Base-by-base conservation (phyloP, 2,329 filamentous ascomycete species). In the Fusarium sulawesiense region DNA sequence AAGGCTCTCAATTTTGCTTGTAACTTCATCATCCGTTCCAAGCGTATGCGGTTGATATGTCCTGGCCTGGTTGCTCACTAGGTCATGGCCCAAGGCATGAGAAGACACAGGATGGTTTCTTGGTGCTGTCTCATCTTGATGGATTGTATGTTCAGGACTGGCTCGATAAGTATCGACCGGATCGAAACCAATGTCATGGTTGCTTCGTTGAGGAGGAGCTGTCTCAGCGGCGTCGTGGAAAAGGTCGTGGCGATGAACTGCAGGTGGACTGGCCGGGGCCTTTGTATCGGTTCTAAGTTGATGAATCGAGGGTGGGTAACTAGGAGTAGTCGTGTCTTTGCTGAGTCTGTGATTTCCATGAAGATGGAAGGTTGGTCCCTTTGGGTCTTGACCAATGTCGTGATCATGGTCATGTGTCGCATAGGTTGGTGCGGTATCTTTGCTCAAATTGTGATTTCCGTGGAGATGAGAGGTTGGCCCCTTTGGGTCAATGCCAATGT, bases 41-140 rank as follows among this genome's bases (percentile, higher is more conserved):
- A 75, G 66, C 23, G 25, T 48, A 30, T 75, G 73, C 6, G 64
- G 54, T 7, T 23, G 59, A 27, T 47, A 50, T 27, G 59, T 41
- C 47, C 18, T 56, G 18, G 37, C 20, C 16, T 60, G 50, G 20
- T 32, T 21, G 27, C 42, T 51, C 25, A 65, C 46, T 21, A 50
- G 32, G 34, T 75, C 73, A 27, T 64, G 27, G 25, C 47, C 53
- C 37, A 75, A 50, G 16, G 54, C 20, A 27, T 75, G 72, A 44
- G 66, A 25, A 20, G 67, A 48, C 14, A 45, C 27, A 23, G 59
- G 70, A 23, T 40, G 48, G n/a, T 56, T 32, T 11, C 53, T 40
- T 29, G 61, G 56, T 4, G 46, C 20, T 18, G 27, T 50, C 27
- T 68, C 59, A 14, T 71, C 66, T 6, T 64, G 68, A 13, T 53